Conservation (phyloP, 352 stramenopile genomes). For the Saprolegnia parasitica region DNA sequence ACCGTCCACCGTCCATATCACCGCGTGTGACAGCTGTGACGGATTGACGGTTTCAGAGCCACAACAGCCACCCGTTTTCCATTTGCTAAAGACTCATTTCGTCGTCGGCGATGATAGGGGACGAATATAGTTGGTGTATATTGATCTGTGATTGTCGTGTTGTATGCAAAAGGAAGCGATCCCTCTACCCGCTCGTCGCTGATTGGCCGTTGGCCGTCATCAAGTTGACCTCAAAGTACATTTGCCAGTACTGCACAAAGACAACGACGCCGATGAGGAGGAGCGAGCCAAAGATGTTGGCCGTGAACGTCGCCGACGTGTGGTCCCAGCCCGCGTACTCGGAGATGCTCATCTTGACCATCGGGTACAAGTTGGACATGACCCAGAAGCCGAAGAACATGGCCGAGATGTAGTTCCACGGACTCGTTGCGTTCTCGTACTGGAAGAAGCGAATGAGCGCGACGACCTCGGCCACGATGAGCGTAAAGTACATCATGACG, state of each 20-base stretch:
- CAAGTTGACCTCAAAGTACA: slow-evolving; percentile 76
- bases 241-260: slow-evolving; percentile 85
- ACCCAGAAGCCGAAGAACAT: slow-evolving; percentile 87
- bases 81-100: neutral
- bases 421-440: slow-evolving; percentile 84
- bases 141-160: neutral
- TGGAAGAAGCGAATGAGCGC: slow-evolving; percentile 82
- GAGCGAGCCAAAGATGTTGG: slow-evolving; percentile 79
- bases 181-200: neutral
- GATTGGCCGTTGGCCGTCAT: slow-evolving; percentile 44
- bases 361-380: slow-evolving; percentile 83
- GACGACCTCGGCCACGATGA: slow-evolving; percentile 66
- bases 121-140: neutral
- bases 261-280: slow-evolving; percentile 79
- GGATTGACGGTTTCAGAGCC: neutral
- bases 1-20: too few relatives aligned
- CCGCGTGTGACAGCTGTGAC: too few relatives aligned
- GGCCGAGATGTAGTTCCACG: slow-evolving; percentile 85
- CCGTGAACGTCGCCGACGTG: slow-evolving; percentile 74
- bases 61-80: neutral
- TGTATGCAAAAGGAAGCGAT: neutral
- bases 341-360: slow-evolving; percentile 89
- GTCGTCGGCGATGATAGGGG: neutral
- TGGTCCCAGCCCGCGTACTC: slow-evolving; percentile 88
- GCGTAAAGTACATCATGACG: slow-evolving; percentile 84